Evolutionary conservation across 495 filamentous ascomycete genomes (phyloP), one percentile per base, ranked within the genome.

Genomic region (Aspergillus cristatus): DNA sequence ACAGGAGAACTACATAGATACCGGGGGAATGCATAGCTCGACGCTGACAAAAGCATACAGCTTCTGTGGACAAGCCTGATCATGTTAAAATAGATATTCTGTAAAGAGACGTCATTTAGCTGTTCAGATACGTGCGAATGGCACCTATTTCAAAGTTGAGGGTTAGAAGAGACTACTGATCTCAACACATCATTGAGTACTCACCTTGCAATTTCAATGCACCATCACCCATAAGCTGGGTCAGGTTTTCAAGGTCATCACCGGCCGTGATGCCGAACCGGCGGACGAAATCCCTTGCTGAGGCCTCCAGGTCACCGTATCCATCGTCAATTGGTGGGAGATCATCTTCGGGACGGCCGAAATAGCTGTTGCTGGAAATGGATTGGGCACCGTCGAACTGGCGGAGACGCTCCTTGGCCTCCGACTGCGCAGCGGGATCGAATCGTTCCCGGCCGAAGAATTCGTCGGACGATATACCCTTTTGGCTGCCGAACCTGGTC

Each of bases 361-460:
- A 98, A 68, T 97, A 98, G 41, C 82, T 81, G 63, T 96, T 97
- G 35, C 84, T 91, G 8, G 87, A 95, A 57, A 98, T 98, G 35
- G 86, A 62, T 7, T 80, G 81, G 8, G 91, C 91, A 32, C 91
- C 85, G 55, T 97, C 91, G 55, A 98, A 98, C 14, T 87, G 81
- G 57, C 84, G 79, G 28, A 98, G 75, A 11, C 91, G 77, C 10
- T 74, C 66, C 63, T 91, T 89, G 35, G 91, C 88, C 67, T 96
- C 89, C 30, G 81, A 71, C 52, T 89, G 81, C 3, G 82, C 79
- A 24, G 67, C 64, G 18, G 89, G 78, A 48, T 98, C 86, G 54
- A 82, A 97, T 34, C 72, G 62, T 17, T 86, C 84, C 50, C 89
- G 90, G 41, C 89, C 87, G 56, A 98, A 98, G 68, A 94, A 96